Percentiles rank a stretch among this genome's conserved stretches.
Evolutionary conservation across 2,329 filamentous ascomycete species (phyloP).

Genomic region (Zymoseptoria crescenta): DNA sequence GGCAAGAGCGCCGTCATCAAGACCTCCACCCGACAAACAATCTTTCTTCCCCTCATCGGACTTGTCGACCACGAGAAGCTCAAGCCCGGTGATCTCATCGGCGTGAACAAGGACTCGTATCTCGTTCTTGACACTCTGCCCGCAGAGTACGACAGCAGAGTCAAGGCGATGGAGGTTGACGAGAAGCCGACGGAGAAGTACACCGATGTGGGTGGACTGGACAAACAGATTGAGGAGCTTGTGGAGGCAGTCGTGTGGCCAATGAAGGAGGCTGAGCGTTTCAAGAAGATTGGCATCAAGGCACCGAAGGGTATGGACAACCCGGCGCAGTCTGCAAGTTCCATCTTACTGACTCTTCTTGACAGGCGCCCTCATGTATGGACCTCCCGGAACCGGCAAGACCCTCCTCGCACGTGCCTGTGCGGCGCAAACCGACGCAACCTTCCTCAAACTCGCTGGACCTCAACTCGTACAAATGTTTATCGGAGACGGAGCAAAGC

Average conservation of each 20-base stretch:
- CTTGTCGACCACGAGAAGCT: conserved; percentile 91
- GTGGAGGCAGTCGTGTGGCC: conserved; percentile 99
- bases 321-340: not conserved
- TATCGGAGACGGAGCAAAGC: conserved; percentile 95
- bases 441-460: conserved; percentile 95
- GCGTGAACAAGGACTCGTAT: conserved; percentile 98
- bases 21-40: conserved; percentile 95
- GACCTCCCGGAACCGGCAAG: conserved; percentile 82
- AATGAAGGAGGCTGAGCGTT: conserved; percentile 98
- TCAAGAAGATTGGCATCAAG: conserved; percentile 99
- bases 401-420: conserved; percentile 90
- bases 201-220: conserved; percentile 90
- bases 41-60: conserved; percentile 94
- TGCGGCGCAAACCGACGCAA: conserved; percentile 94
- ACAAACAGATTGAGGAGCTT: conserved; percentile 98
- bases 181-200: conserved; percentile 99
- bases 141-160: conserved; percentile 95
- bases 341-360: not conserved
- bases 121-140: conserved; percentile 93
- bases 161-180: conserved; percentile 99
- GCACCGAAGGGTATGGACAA: conserved; percentile 75
- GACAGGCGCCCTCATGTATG: conserved; percentile 93
- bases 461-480: conserved; percentile 99
- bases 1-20: conserved; percentile 99
- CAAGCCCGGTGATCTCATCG: conserved; percentile 92